Evolutionary conservation across 768 basidiomycete genomes (phyloP), one percentile per base, ranked within the genome.

Genomic region (Mycena kentingensis): DNA sequence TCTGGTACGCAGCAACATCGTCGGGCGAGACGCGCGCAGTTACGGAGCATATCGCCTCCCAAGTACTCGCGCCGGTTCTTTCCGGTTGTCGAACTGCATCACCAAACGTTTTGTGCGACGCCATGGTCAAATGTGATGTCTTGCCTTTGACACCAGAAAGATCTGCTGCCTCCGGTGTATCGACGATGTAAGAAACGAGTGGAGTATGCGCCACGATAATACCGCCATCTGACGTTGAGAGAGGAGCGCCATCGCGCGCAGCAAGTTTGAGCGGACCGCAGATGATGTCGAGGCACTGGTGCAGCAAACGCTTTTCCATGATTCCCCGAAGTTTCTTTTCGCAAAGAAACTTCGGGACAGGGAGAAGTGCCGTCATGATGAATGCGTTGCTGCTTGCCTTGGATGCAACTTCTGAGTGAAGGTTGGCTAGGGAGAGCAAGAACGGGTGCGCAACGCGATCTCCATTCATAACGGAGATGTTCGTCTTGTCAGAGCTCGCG

Each of bases 311-410:
- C 22, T 48, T 51, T n/a, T 58, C 62, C n/a, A 74, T 44, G 0
- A 73, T 45, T 7, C 65, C 59, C 11, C 60, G 63, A 6, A 68
- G 29, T 8, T 67, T 52, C 10, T 47, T 60, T 0, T 60, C 55
- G 35, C 64, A 55, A 32, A 64, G 45, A 35, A 72, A 72, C 13
- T 63, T 66, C 0, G 68, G 62, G 7, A 72, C 64, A 2, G 71
- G 72, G 1, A 72, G 58, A 4, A 70, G 60, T 1, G 66, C 69
- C 2, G 59, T 54, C 1, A 71, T 51, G 1, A 62, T 49, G 19
- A 64, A 74, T 0, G 55, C 37, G 41, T 70, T 64, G n/a, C 64
- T 65, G 2, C 65, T 66, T 0, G 70, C 65, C 45, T 73, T 72
- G 54, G 63, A 69, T 1, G 58, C 57, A 27, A 70, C 57, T 1